Evolutionary conservation across 225 moss, liverwort and hornwort genomes (phyloP), one percentile per base, ranked within the genome.

Genomic region (Takakia lepidozioides): DNA sequence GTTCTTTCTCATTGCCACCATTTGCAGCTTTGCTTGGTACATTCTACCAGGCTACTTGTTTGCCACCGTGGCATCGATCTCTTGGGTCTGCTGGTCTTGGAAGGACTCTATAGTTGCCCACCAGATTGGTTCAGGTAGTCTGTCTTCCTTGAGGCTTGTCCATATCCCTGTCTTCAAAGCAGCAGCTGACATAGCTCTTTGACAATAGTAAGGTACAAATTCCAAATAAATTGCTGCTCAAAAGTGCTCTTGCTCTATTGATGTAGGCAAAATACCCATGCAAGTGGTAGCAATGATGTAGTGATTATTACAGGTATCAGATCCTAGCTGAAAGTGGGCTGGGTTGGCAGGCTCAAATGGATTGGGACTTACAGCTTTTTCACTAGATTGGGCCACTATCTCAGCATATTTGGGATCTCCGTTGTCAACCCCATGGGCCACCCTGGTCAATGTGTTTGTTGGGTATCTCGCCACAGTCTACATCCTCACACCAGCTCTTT

Each of bases 381-480:
- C 74, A 5, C 16, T 84, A 27, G 81, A 88, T 52, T 88, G 88
- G 88, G 77, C 88, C 48, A 88, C 88, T 2, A 71, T 78, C 25
- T 75, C 81, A 27, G 74, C 88, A 50, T 81, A 80, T 46, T 60
- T 88, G 25, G 49, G 62, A 15, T 84, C 83, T 55, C 88, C 88
- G 0, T 55, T 88, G 42, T 63, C 81, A 58, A 76, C 84, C 14
- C 88, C 84, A 14, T 88, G 84, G 84, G 69, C 78, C 27, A 80
- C 88, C 16, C 54, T 68, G 35, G 57, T 78, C 11, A 88, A 88
- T 15, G 78, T 88, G 26, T 84, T 71, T 19, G 53, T 68, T 22
- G 87, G 87, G 19, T 88, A 78, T 51, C 3, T 55, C 16, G 59
- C 84, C 19, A 67, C 78, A 18, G 78, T 81, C 28, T 81, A 70